Conservation (phyloP, 441 rosid species). For the Aleurites moluccanus region DNA sequence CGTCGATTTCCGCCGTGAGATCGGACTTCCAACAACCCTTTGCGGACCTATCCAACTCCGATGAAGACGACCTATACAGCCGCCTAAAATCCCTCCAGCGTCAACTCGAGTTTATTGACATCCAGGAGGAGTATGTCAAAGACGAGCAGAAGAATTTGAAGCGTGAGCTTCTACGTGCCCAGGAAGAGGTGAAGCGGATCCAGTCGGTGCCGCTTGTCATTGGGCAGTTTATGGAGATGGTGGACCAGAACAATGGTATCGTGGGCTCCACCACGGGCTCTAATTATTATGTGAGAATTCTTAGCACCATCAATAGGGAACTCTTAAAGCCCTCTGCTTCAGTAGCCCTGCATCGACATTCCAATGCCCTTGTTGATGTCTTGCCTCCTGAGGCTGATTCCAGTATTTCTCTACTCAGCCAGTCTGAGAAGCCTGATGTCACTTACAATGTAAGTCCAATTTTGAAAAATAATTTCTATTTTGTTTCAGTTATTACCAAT, state of each 20-base stretch:
- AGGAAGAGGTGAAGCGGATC: conserved; percentile 98
- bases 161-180: conserved; percentile 90
- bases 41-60: conserved; percentile 27
- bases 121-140: conserved; percentile 94
- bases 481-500: not conserved
- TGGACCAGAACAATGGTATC: conserved; percentile 94
- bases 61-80: conserved; percentile 86
- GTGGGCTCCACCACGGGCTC: conserved; percentile 98
- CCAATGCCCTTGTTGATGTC: conserved; percentile 94
- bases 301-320: conserved; percentile 92
- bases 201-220: conserved; percentile 96
- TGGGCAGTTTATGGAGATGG: conserved; percentile 99
- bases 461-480: no score
- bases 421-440: conserved; percentile 98
- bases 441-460: conserved; percentile 60
- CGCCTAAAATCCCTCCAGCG: conserved; percentile 72
- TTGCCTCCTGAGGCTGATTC: conserved; percentile 99
- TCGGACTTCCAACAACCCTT: conserved; percentile 22
- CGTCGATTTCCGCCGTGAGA: conserved; percentile 27
- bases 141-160: conserved; percentile 96
- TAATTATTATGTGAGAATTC: conserved; percentile 86
- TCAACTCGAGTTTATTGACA: conserved; percentile 88
- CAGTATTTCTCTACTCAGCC: conserved; percentile 91
- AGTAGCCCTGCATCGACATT: conserved; percentile 95
- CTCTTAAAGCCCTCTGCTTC: conserved; percentile 94